Base-by-base conservation (phyloP, 495 filamentous ascomycete species). In the Penicillium canariense region DNA sequence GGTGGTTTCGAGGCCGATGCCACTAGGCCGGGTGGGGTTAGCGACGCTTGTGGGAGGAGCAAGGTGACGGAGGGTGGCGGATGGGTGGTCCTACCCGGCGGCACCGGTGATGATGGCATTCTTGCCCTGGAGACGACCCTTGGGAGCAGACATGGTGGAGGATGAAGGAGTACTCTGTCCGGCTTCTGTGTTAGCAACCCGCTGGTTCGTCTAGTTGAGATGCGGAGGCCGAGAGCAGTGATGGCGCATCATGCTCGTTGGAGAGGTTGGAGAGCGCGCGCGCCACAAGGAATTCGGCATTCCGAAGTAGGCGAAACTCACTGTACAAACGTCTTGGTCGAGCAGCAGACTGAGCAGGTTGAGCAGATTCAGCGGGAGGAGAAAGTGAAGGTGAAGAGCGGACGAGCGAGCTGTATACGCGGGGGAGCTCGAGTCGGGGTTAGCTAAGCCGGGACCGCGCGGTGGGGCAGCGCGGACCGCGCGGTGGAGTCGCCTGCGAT, bases 1-100 rank as follows among this genome's bases (percentile, higher is more conserved):
- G 42, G 82, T 82, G 9, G 94, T 97, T 73, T 98, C 92, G 35
- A 98, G 88, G 53, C 94, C 94, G 58, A 98, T 98, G 54, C 94
- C 94, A 53, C 92, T 96, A 55, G 43, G 12, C 23, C 5, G 32
- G 38, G 54, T 31, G 25, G 30, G 20, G 48, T 30, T 44, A 32
- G 43, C 56, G n/a, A 10, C n/a, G 43, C 51, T 40, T 28, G 2
- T 15, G 20, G 10, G 35, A 8, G 18, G 11, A 5, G 40, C 18
- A 36, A 18, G n/a, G 3, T 43, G n/a, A n/a, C n/a, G 6, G 36
- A 40, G 17, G 15, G 15, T 11, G 5, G 11, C 25, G 17, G 3
- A 22, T 11, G 18, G 15, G 81, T 14, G 14, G 1, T 79, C 85
- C 66, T 82, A 96, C 91, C 91, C 89, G 53, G 88, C 92, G 28